Base-by-base conservation (phyloP, 2,329 filamentous ascomycete genomes). In the Sporothrix schenckii region DNA sequence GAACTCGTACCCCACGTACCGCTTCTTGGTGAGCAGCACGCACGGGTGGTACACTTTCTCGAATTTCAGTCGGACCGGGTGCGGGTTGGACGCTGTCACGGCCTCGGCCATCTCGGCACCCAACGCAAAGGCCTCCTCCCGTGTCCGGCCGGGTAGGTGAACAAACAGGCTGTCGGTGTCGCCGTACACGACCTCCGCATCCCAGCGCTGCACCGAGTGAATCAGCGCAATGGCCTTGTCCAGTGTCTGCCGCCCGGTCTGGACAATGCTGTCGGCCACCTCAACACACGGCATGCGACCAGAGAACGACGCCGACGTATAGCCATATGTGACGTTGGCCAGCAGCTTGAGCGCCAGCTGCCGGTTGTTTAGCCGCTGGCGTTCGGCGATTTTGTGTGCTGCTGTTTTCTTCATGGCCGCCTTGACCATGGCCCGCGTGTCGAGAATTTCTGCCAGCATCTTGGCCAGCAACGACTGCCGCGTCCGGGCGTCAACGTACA, bases 1-100 rank as follows among this genome's bases (percentile, higher is more conserved):
- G 81, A 96, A 99, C 78, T 97, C 97, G 84, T 97, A 97, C 6
- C 96, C 96, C 4, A 98, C 96, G 76, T 99, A 99, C 69, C 95
- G 91, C 78, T 99, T 99, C 82, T 99, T 99, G 21, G 96, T 93
- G 0, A 99, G 86, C 4, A 99, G 85, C 0, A 98, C 89, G 77
- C 94, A 98, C 0, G 96, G 95, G 73, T 97, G 92, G 79, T 99
- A 99, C 1, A 99, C 94, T 76, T 99, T 99, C 78, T 99, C 95
- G 75, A 99, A 97, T 78, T 98, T 98, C 73, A 99, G 89, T 80
- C 97, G 98, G 74, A 99, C 84, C 0, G 95, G 95, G 0, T 90
- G 88, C 2, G 95, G 96, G 76, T 97, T 99, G 83, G 92, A 91
- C 69, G 92, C 87, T 0, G 95, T 98, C 70, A 99, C 88, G 16